Evolutionary conservation across 1,139 yeast genomes (phyloP), one percentile per base, ranked within the genome.

Genomic region (Geotrichum reessii): DNA sequence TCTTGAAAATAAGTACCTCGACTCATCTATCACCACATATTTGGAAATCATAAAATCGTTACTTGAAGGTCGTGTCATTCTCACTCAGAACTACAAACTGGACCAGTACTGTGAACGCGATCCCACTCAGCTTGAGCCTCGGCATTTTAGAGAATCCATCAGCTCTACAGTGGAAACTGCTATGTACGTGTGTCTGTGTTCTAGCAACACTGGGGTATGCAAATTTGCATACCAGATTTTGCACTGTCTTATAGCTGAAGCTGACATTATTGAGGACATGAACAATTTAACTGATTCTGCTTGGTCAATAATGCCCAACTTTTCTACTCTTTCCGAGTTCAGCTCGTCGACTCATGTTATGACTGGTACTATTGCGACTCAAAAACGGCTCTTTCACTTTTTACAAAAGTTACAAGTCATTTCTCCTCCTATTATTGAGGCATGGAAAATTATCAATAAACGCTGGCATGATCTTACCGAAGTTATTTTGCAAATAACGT

Each of bases 321-420:
- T 67, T 48, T 66, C 68, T 4, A 70, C 74, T 31, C 80, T 81
- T 62, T 60, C 76, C 0, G 81, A 77, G 3, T 78, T 88, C 7
- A 73, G 83, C 9, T 73, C 80, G n/a, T 91, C 86, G 62, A 80
- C 76, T 42, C 75, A 80, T 37, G 82, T 85, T 2, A 83, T 86
- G 56, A 85, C 92, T 0, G 93, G 95, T 19, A 81, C 85, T 33
- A 87, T 87, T 19, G 91, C 95, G 0, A 77, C 86, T 40, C 93
- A 88, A 68, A 87, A 87, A 68, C 80, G 84, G 61, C 74, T 87
- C 59, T 75, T 83, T 65, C 78, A 79, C 62, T 76, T 87, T 50
- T 71, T 86, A 56, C 77, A 83, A 61, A 75, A 66, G 33, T 65
- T 83, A n/a, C 80, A 81, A 6, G 74, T 72, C 46, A 88, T 92